Evolutionary conservation across 164 flowering plant genomes (phyloP), one percentile per base, ranked within the genome.

Genomic region (Houttuynia cordata): DNA sequence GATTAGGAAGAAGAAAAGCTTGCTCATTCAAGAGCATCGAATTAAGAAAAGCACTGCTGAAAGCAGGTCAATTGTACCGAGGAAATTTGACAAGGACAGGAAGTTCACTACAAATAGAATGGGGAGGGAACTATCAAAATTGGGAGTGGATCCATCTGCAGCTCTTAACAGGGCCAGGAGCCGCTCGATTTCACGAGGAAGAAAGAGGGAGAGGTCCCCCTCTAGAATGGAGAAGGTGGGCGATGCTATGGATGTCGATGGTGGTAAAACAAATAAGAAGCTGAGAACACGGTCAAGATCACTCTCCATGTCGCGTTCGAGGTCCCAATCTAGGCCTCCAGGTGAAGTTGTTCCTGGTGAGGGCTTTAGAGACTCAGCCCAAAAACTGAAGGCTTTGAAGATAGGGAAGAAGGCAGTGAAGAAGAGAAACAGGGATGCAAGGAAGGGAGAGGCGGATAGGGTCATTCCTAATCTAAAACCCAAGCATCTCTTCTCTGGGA

Each of bases 371-470:
- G 96, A 91, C 68, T 68, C 83, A 39, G 69, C 70, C 52, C 88
- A 83, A 61, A 88, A 84, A 74, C 51, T 51, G 23, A 79, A 81
- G 72, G 91, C 90, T 34, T 22, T 81, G 45, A 78, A 75, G 34
- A 52, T 81, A 59, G 80, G 71, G 15, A 77, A 75, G 75, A 80
- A 76, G 53, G 78, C 93, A 55, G 65, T 37, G 18, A 78, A 70
- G 68, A 76, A 72, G 73, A 81, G 95, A 73, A 85, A 88, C 74
- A 91, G 88, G 79, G 79, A 79, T 69, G 96, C 97, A 65, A 79
- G 90, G 15, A 71, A 74, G 51, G 97, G 97, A 66, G 97, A 91
- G 70, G 91, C 85, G n/a, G 97, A 91, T 63, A 82, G 96, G 62
- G 87, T 80, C 40, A 88, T 91, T 64, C 88, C 88, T 47, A 78